These are phyloP conservation scores for Rhododendron vialii DNA, from an alignment of 148 eudicot genomes.

Conservation along the genomic window DNA sequence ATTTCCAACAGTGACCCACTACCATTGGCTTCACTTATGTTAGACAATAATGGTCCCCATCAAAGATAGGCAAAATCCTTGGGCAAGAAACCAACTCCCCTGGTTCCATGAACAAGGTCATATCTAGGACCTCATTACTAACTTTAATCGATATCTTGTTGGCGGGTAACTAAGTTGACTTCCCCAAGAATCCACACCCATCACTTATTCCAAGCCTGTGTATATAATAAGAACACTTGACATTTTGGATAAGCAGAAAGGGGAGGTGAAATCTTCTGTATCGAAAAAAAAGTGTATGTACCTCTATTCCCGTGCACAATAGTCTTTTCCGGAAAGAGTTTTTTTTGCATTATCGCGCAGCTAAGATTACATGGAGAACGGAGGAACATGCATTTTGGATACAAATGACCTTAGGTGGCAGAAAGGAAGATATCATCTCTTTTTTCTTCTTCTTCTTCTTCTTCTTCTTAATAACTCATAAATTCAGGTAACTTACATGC, in stretches of 20 bases:
- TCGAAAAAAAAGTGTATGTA: too few relatives aligned
- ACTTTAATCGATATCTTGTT: neutral
- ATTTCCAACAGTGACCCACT: conserved; percentile 15
- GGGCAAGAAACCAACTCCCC: neutral
- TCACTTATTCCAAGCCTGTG: neutral
- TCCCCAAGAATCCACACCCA: neutral
- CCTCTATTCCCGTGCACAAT: too few relatives aligned
- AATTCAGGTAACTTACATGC: too few relatives aligned
- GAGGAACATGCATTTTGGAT: neutral
- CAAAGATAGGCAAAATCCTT: neutral
- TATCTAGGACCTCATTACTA: neutral
- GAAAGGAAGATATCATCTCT: neutral
- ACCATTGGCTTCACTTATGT: neutral
- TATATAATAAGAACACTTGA: neutral
- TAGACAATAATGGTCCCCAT: conserved; percentile 7
- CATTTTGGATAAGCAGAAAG: neutral
- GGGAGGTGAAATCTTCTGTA: neutral
- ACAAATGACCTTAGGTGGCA: neutral
- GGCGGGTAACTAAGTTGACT: neutral
- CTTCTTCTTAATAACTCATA: neutral
- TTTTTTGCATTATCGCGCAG: neutral
- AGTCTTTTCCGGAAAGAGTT: neutral
- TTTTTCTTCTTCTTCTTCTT: neutral
- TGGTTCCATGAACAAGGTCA: neutral
- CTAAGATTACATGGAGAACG: neutral